Base-by-base conservation (phyloP, 2,329 filamentous ascomycete genomes). In the Dactylella cylindrospora region DNA sequence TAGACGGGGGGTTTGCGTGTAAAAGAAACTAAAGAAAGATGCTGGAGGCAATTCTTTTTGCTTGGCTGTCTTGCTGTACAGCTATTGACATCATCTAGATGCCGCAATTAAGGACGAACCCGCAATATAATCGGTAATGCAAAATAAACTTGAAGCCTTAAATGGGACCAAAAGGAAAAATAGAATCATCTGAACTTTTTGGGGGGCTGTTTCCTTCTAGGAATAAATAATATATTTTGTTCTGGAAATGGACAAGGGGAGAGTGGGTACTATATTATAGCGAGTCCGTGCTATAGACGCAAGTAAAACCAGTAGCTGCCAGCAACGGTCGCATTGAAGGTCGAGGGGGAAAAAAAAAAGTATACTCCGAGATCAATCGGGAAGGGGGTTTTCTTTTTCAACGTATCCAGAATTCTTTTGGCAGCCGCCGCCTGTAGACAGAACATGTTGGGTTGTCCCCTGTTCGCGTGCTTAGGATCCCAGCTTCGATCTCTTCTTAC, bases 101-200 rank as follows among this genome's bases (percentile, higher is more conserved):
- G 57, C 57, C 57, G 57, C 57, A 62, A 62, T 62, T 62, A 62
- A 62, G 57, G 57, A 38, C 46, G 49, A 47, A 49, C 57, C n/a
- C 57, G 57, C 57, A 62, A 62, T 62, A 43, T 54, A 62, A 62
- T 45, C 19, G 43, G 49, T 44, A 62, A 54, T 54, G 49, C 49
- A 41, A n/a, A n/a, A 36, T 17, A 39, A 29, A 20, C 17, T 38
- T 17, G 38, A 40, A 15, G 28, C 22, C 33, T 7, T 41, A 25
- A 41, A 31, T 32, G 32, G 33, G 36, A 39, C 26, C 49, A 15
- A 60, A 39, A 50, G 43, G 55, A 49, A 53, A 53, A 33, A 43
- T 35, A 53, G 55, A 49, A 28, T 40, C 55, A 39, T n/a, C 40
- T 45, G 49, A 36, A 23, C 20, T 13, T 22, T n/a, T 39, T 32